phyloP scores from a whole-genome alignment of 129 eudicot species.

The Apium graveolens region DNA sequence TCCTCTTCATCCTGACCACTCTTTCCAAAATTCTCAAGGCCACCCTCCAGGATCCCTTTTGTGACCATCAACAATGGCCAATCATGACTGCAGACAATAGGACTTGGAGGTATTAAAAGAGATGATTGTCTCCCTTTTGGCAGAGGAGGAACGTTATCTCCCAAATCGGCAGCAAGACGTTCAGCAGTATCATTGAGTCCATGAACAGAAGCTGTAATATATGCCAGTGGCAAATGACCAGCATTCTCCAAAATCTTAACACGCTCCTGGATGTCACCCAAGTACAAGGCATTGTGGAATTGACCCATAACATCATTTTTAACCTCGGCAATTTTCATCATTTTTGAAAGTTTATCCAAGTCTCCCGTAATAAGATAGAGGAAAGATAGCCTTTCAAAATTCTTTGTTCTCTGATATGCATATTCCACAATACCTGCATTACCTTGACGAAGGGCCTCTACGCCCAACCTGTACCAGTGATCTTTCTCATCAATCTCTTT shows the following conservation, averaged over 20 bases:
- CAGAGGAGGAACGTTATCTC: slow-evolving; percentile 9
- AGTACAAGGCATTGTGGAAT: slow-evolving; percentile 20
- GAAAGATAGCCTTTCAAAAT: slow-evolving; percentile 22
- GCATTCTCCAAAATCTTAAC: slow-evolving; percentile 21
- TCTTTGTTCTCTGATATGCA: slow-evolving; percentile 20
- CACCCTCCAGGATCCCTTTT: slow-evolving; percentile 36
- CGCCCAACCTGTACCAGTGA: slow-evolving; percentile 17
- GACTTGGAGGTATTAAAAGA: slow-evolving; percentile 38
- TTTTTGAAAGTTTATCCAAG: slow-evolving; percentile 15
- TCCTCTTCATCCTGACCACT: slow-evolving; percentile 35
- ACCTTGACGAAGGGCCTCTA: slow-evolving; percentile 24
- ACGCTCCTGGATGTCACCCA: slow-evolving; percentile 20
- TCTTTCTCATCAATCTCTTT: slow-evolving; percentile 21
- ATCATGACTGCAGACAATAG: slow-evolving; percentile 31
- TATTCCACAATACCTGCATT: slow-evolving; percentile 21
- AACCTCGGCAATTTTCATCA: slow-evolving; percentile 20
- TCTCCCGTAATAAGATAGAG: slow-evolving; percentile 18
- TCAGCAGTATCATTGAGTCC: slow-evolving; percentile 15
- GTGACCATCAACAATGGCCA: slow-evolving; percentile 46
- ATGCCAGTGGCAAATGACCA: slow-evolving; percentile 20
- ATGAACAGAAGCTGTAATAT: slow-evolving; percentile 13
- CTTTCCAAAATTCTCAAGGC: slow-evolving; percentile 29
- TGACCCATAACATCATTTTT: slow-evolving; percentile 23
- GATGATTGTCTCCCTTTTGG: slow-evolving; percentile 20
- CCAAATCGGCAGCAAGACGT: slow-evolving; percentile 18